Base-by-base conservation (phyloP, 306 rosid species). In the Calophaca sinica region DNA sequence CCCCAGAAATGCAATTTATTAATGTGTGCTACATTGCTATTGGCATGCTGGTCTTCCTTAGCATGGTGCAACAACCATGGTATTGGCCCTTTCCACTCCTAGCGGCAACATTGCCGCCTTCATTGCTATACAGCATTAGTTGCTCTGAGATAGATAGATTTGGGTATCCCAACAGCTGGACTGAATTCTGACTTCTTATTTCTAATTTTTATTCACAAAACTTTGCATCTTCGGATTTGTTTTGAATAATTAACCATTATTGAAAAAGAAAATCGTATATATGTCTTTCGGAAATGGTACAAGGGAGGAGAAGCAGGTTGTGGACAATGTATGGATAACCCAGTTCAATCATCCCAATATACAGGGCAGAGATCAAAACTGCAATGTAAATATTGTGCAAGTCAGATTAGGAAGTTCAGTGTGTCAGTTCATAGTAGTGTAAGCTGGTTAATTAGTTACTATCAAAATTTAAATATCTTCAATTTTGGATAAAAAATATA, bases 261-360 rank as follows among this genome's bases (percentile, higher is more conserved):
- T 10, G 49, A 48, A 61, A 51, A 20, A 48, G 41, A 57, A 58
- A 74, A 67, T 1, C 63, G 12, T 13, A 44, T 28, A 73, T 55
- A 57, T 35, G 10, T 6, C 67, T 13, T 66, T 9, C 5, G 46
- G 41, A 77, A 64, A 50, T n/a, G 11, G 31, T 26, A 62, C 49
- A 28, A 9, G n/a, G 7, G 5, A 14, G 32, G 31, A 52, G 28
- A 52, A 52, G 4, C 32, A 52, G 4, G 32, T 6, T 14, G 41
- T 15, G 45, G 29, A 42, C 45, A 42, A 52, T n/a, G 9, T 29
- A 81, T 33, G 8, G 10, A 28, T 44, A 70, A 70, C 54, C n/a
- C 13, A 70, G 20, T 71, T 71, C 82, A 76, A 63, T 42, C 81
- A 75, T 51, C 51, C 66, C 46, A 51, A 76, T 65, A 72, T 57